Percentiles rank a stretch among this genome's conserved stretches.
phyloP scores from a whole-genome alignment of 139 green algal genomes.

The Chlorella sp. region DNA sequence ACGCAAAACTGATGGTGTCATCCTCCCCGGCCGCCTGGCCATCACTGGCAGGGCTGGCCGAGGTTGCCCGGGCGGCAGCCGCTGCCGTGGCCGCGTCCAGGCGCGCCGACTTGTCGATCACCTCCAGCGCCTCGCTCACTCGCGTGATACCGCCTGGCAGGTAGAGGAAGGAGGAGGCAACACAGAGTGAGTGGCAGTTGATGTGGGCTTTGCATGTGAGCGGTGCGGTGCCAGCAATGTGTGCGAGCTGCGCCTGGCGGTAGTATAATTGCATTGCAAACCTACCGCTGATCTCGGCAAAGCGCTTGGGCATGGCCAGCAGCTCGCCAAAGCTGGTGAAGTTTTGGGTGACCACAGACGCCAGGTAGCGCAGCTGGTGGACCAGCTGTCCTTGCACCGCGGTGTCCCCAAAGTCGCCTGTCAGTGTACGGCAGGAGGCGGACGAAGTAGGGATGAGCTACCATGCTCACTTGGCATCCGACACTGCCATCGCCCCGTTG shows the following conservation, averaged over 20 bases:
- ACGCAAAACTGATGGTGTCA: slow-evolving; percentile 8
- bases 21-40: neutral
- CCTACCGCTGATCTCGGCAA: slow-evolving; percentile 70
- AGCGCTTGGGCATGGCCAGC: slow-evolving; percentile 71
- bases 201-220: no score
- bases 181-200: neutral
- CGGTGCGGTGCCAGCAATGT: no score
- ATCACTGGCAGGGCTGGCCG: neutral
- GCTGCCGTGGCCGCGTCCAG: slow-evolving; percentile 25
- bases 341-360: slow-evolving; percentile 74
- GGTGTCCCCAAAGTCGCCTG: slow-evolving; percentile 39
- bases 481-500: neutral
- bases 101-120: slow-evolving; percentile 52
- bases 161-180: neutral
- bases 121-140: slow-evolving; percentile 55
- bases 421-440: no score
- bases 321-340: slow-evolving; percentile 82
- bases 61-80: neutral
- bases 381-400: slow-evolving; percentile 66
- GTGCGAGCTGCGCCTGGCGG: neutral
- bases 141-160: slow-evolving; percentile 27
- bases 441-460: neutral
- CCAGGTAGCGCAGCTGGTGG: slow-evolving; percentile 79
- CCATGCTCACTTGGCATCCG: neutral
- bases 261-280: neutral